phyloP scores from a whole-genome alignment of 2,329 filamentous ascomycete species.

The Ascocoryne sarcoides region DNA sequence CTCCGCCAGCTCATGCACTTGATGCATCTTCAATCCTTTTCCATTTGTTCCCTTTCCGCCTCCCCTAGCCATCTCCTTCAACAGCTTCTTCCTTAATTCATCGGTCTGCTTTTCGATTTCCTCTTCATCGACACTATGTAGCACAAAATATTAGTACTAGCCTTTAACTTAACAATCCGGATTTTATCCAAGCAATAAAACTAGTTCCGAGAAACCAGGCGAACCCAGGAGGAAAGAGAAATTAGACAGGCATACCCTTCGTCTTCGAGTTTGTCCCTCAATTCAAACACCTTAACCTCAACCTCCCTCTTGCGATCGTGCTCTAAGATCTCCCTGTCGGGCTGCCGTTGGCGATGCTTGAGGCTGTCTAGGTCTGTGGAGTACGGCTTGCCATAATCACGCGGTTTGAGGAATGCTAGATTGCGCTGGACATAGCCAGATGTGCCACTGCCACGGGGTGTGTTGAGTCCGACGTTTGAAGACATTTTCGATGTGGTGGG shows the following conservation, averaged over 20 bases:
- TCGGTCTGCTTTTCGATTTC: constrained; percentile 77
- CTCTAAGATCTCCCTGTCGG: constrained; percentile 86
- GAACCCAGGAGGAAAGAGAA: no score
- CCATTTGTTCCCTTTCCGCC: constrained; percentile 31
- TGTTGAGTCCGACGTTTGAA: constrained; percentile 92
- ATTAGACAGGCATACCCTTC: constrained; percentile 65
- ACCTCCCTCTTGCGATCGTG: constrained; percentile 88
- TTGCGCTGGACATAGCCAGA: constrained; percentile 98
- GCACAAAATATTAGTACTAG: constrained; percentile 6
- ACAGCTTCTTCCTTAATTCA: constrained; percentile 53
- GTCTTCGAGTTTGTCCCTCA: constrained; percentile 86
- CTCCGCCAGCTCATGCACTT: constrained; percentile 92
- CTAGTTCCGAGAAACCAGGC: no score
- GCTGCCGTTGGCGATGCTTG: constrained; percentile 70
- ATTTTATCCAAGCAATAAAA: not conserved
- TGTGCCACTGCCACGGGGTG: constrained; percentile 88
- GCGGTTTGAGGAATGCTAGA: constrained; percentile 76
- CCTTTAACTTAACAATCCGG: no score
- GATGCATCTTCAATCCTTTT: constrained; percentile 72
- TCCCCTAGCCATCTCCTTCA: constrained; percentile 27
- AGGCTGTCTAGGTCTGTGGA: constrained; percentile 55
- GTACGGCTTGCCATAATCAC: constrained; percentile 63
- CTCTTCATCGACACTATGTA: constrained; percentile 71
- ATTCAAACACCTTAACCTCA: constrained; percentile 86
- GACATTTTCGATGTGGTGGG: constrained; percentile 72